These are phyloP conservation scores for Candida tropicalis DNA, from an alignment of 1,139 yeast species.

Conservation along the genomic window DNA sequence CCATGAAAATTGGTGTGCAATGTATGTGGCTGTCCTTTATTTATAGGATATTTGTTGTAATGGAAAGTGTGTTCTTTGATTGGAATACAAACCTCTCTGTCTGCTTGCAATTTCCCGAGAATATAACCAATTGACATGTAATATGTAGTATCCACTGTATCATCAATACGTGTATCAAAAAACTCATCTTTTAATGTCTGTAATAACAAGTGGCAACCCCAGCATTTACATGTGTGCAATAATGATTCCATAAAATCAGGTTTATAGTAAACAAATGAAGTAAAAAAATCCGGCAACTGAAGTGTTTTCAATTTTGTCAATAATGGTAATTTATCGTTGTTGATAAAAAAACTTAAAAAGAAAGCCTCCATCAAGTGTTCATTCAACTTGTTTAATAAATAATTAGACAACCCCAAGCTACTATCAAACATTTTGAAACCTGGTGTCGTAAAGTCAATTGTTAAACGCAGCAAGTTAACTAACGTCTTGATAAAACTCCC, in stretches of 20 bases:
- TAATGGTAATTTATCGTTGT: constrained; percentile 15
- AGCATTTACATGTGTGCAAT: constrained; percentile 40
- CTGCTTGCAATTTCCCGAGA: constrained; percentile 40
- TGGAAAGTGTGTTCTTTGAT: constrained; percentile 30
- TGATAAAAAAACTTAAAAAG: constrained; percentile 29
- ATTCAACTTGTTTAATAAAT: constrained; percentile 34
- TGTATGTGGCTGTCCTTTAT: constrained; percentile 42
- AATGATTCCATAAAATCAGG: constrained; percentile 40
- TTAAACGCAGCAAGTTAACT: constrained; percentile 24
- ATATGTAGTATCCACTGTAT: constrained; percentile 22
- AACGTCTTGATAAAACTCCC: constrained; percentile 34
- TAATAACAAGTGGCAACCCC: constrained; percentile 38
- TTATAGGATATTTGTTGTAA: constrained; percentile 35
- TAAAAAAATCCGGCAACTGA: constrained; percentile 41
- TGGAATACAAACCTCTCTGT: constrained; percentile 43
- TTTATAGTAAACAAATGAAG: constrained; percentile 42
- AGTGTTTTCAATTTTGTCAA: constrained; percentile 27
- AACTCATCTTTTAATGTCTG: constrained; percentile 26
- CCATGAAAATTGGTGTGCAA: constrained; percentile 38
- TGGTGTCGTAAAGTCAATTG: constrained; percentile 40
- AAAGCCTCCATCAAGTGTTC: constrained; percentile 41
- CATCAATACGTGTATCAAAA: constrained; percentile 14
- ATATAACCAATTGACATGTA: constrained; percentile 39
- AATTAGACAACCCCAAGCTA: constrained; percentile 33
- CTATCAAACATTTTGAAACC: constrained; percentile 45